A percentile compares a stretch with the other conserved stretches of the same genome.
Conservation (phyloP, 2,329 filamentous ascomycete genomes). For the Paraphoma sp. region DNA sequence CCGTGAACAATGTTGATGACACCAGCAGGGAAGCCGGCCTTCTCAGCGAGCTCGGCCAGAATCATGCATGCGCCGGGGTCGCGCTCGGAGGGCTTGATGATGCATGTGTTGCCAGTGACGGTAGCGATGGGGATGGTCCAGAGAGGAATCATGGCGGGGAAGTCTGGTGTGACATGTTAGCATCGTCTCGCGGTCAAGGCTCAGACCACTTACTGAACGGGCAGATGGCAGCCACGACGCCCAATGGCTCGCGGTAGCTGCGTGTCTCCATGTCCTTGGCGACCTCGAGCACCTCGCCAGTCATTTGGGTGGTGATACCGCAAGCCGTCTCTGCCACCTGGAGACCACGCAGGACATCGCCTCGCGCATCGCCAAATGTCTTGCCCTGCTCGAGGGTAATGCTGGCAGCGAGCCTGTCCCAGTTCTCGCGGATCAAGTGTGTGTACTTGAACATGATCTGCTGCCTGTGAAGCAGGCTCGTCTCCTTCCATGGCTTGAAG, state of each 20-base stretch:
- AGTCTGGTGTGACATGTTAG: conserved; percentile 63
- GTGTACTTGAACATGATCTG: conserved; percentile 90
- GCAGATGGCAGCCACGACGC: conserved; percentile 83
- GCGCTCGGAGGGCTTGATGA: conserved; percentile 86
- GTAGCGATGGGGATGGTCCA: conserved; percentile 89
- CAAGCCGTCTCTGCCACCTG: conserved; percentile 87
- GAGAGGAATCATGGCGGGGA: conserved; percentile 91
- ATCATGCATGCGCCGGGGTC: conserved; percentile 88
- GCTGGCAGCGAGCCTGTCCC: conserved; percentile 82
- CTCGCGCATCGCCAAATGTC: conserved; percentile 82
- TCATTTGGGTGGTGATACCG: conserved; percentile 80
- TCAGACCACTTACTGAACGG: conserved; percentile 72
- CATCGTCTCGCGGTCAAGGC: not conserved
- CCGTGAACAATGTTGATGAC: conserved; percentile 86
- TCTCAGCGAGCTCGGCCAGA: conserved; percentile 76
- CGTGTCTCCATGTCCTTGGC: conserved; percentile 90
- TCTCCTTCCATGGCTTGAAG: conserved; percentile 75
- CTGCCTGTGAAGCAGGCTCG: conserved; percentile 75
- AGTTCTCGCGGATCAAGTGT: conserved; percentile 79
- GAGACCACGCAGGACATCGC: conserved; percentile 80
- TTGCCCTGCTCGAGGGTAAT: conserved; percentile 90
- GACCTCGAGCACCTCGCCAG: conserved; percentile 83
- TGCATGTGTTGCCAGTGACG: conserved; percentile 81
- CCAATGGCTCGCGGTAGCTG: conserved; percentile 81
- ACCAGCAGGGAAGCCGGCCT: conserved; percentile 82